These are phyloP conservation scores for Ustilago lituana DNA, from an alignment of 1,284 basidiomycete genomes.

Conservation along the genomic window DNA sequence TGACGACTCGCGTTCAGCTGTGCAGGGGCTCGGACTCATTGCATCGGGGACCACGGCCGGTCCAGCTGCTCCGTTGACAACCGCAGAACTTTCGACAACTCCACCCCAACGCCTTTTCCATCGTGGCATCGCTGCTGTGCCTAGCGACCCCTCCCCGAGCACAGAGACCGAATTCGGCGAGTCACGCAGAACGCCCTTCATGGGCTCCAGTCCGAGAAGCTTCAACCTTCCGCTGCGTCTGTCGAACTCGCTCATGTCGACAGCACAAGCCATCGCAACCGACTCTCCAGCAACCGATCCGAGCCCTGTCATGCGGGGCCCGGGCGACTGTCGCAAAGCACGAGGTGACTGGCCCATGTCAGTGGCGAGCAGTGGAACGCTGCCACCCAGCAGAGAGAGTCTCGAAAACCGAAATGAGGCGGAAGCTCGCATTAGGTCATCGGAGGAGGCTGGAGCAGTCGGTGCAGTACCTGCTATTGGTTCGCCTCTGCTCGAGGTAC, in stretches of 20 bases:
- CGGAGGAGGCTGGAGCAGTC: constrained; percentile 11
- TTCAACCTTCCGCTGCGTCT: constrained; percentile 44
- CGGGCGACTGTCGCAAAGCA: constrained; percentile 10
- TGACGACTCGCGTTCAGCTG: neutral
- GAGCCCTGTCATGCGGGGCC: constrained; percentile 13
- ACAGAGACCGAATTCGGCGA: constrained; percentile 44
- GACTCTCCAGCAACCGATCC: constrained; percentile 19
- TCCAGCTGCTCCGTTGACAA: neutral
- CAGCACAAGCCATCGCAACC: constrained; percentile 10
- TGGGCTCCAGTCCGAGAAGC: constrained; percentile 30
- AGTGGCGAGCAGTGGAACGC: constrained; percentile 29
- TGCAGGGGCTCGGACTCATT: constrained; percentile 18
- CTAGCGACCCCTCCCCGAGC: constrained; percentile 33
- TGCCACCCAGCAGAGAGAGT: constrained; percentile 14
- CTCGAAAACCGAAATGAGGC: constrained; percentile 14
- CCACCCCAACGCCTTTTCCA: constrained; percentile 25
- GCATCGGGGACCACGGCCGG: neutral
- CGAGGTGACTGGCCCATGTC: constrained; percentile 46
- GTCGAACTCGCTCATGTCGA: constrained; percentile 36
- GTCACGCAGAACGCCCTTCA: constrained; percentile 30
- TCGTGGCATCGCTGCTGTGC: constrained; percentile 32
- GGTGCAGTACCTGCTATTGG: constrained; percentile 8
- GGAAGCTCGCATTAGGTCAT: constrained; percentile 15
- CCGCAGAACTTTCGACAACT: constrained; percentile 11
- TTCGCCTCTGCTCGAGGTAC: constrained; percentile 25